Evolutionary conservation across 306 rosid genomes (phyloP).

Genomic region (Fragaria nilgerrensis): DNA sequence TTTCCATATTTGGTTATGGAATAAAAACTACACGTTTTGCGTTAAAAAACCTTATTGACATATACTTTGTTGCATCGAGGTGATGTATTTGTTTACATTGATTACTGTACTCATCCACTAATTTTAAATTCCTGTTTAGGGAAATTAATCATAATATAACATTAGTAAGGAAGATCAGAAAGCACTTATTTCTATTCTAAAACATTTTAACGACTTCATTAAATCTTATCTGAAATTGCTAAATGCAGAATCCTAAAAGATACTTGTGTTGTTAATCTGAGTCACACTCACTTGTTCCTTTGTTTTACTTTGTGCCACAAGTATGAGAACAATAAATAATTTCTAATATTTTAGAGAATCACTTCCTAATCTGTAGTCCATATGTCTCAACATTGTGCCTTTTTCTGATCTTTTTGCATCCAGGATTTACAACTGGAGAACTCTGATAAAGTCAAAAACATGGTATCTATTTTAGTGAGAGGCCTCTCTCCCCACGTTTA

Average conservation of each 20-base stretch:
- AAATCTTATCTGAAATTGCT: not conserved
- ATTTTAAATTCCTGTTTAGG: not conserved
- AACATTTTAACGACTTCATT: not conserved
- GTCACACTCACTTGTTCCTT: not conserved
- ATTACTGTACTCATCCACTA: not conserved
- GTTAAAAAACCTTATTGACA: not conserved
- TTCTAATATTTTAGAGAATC: not conserved
- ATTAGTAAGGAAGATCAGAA: not conserved
- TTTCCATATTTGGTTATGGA: not conserved
- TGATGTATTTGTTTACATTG: not conserved
- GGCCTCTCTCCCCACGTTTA: slow-evolving; percentile 69
- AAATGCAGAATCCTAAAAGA: not conserved
- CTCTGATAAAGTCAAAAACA: slow-evolving; percentile 67
- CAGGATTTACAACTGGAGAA: slow-evolving; percentile 48
- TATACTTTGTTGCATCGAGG: not conserved
- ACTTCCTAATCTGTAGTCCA: not conserved
- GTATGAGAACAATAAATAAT: not conserved
- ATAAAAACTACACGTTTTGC: not conserved
- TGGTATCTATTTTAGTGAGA: slow-evolving; percentile 64
- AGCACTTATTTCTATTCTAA: not conserved
- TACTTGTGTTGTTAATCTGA: not conserved
- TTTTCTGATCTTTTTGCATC: not conserved
- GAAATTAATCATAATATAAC: not conserved
- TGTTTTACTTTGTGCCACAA: not conserved
- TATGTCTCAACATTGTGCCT: not conserved